Evolutionary conservation across 441 rosid genomes (phyloP), one percentile per base, ranked within the genome.

Genomic region (Breynia disticha): DNA sequence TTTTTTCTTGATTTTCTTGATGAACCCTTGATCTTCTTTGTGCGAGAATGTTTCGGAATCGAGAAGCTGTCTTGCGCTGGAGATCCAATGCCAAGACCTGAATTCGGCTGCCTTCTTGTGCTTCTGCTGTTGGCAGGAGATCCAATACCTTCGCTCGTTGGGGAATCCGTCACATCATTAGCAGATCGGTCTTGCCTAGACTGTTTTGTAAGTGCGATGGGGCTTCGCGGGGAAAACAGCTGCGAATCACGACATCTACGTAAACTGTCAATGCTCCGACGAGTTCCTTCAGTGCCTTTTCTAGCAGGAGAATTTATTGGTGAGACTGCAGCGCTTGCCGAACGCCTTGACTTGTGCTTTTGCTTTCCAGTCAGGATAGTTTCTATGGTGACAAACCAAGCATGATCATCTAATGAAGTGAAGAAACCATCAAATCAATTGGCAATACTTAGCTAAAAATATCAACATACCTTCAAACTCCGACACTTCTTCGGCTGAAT

Each of bases 11-110:
- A 56, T 50, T 65, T 10, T 19, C 64, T 72, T 16, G 56, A 7
- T 49, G 81, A 65, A 19, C 68, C 81, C 67, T 72, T 83, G 16
- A 68, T 54, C 72, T 69, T 83, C 73, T 73, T 83, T 37, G 64
- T 63, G 42, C 79, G 81, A 14, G 87, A 56, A 63, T 72, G 75
- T 59, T 60, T 83, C 8, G 67, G 61, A 14, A 52, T 39, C 19
- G 67, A 52, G 35, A 78, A 54, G 42, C 61, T 44, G 19, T 79
- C 83, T 0, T 57, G 67, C 1, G 65, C 56, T 19, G 78, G 52
- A 11, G 78, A 60, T 55, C 82, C 87, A n/a, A 4, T 38, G 0
- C 75, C 75, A 0, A 45, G 51, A 13, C 17, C 65, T 3, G 80
- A 53, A 35, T 55, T 65, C 18, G 43, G 63, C 11, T 52, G 60